phyloP scores from a whole-genome alignment of 148 eudicot genomes.

The Cornus florida region DNA sequence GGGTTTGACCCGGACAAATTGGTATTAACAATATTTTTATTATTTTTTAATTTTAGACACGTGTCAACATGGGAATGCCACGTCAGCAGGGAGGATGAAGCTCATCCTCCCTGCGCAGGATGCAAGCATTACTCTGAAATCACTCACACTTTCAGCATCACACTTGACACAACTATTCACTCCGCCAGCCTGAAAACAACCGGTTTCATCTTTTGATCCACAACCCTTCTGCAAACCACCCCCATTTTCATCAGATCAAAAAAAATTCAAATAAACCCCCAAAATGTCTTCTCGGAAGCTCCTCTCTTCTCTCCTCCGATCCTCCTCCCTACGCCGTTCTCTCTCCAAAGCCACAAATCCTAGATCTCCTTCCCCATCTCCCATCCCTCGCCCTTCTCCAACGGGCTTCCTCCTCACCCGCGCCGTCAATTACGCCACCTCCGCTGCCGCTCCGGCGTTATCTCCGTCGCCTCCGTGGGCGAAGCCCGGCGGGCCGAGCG shows the following conservation, averaged over 20 bases:
- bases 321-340: constrained; percentile 22
- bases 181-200: no score
- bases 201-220: neutral
- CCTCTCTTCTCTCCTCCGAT: constrained; percentile 34
- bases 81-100: no score
- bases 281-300: constrained; percentile 39
- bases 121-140: no score
- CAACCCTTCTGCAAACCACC: neutral
- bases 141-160: no score
- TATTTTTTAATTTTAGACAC: no score
- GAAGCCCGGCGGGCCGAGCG: constrained; percentile 1
- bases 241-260: neutral
- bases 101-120: no score
- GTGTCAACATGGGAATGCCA: no score
- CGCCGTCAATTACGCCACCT: constrained; percentile 34
- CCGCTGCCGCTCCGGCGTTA: constrained; percentile 26
- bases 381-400: constrained; percentile 26
- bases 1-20: no score
- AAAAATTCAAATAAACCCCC: neutral
- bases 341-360: constrained; percentile 8
- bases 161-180: no score
- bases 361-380: neutral
- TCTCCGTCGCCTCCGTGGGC: neutral
- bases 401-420: constrained; percentile 37
- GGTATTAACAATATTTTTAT: no score